phyloP scores from a whole-genome alignment of 768 basidiomycete genomes.

The Suillus brevipes region DNA sequence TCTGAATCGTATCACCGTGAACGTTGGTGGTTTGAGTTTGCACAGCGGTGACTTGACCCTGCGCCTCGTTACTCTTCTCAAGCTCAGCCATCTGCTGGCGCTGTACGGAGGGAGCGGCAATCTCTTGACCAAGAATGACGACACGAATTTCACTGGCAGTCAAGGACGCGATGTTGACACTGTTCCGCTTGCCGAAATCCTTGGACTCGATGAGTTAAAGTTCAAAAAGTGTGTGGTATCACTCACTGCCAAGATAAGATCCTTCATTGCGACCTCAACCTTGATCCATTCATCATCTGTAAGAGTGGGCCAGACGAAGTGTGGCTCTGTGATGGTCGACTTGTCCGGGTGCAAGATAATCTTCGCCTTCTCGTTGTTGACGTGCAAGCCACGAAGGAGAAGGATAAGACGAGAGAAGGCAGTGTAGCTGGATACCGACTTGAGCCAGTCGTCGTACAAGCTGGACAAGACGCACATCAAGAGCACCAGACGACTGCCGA shows the following conservation, averaged over 20 bases:
- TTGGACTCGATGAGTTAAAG: constrained; percentile 32
- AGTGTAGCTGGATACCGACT: constrained; percentile 98
- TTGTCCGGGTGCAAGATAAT: constrained; percentile 97
- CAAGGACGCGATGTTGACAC: constrained; percentile 96
- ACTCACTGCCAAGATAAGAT: constrained; percentile 84
- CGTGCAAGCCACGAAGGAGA: constrained; percentile 94
- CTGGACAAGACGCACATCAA: constrained; percentile 95
- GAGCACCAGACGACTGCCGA: constrained; percentile 70
- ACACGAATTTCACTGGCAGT: constrained; percentile 97
- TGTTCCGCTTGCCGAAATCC: constrained; percentile 99
- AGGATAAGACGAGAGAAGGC: constrained; percentile 98
- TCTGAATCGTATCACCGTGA: constrained; percentile 94
- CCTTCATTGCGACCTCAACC: constrained; percentile 98
- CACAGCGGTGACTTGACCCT: constrained; percentile 91
- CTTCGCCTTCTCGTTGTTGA: constrained; percentile 99
- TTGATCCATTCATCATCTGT: constrained; percentile 98
- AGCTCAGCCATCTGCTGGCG: constrained; percentile 99
- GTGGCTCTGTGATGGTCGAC: constrained; percentile 93
- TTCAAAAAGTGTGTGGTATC: background rate
- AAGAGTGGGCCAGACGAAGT: constrained; percentile 96
- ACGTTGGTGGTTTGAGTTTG: constrained; percentile 98
- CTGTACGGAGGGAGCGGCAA: constrained; percentile 92
- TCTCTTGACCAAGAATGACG: constrained; percentile 98
- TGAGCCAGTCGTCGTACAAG: constrained; percentile 98
- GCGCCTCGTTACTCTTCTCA: constrained; percentile 94